Evolutionary conservation across 1,284 basidiomycete genomes (phyloP).

Genomic region (Heterobasidion irregulare): DNA sequence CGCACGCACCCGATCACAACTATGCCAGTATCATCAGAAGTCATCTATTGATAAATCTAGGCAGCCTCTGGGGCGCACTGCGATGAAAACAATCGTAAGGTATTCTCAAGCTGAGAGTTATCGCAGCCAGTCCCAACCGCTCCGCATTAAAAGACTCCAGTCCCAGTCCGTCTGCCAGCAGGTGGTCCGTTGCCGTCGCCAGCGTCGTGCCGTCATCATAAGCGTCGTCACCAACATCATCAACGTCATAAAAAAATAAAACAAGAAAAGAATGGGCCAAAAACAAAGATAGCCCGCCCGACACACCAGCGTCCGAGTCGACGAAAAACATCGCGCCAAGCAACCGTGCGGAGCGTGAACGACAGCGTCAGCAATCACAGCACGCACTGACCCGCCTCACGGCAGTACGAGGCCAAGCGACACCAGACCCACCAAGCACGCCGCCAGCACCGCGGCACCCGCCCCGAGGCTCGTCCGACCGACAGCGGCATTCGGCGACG

Average conservation of each 20-base stretch:
- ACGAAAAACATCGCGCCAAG: not conserved
- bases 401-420: not conserved
- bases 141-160: not conserved
- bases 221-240: no score
- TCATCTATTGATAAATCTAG: no score
- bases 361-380: not conserved
- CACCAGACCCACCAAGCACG: not conserved
- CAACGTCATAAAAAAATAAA: no score
- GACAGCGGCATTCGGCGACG: not conserved
- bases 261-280: not conserved
- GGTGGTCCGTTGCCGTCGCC: not conserved
- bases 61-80: no score
- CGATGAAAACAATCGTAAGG: no score
- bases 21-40: no score
- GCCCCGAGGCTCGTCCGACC: not conserved
- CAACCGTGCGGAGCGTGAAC: not conserved
- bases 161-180: not conserved
- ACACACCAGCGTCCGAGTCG: no score
- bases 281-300: not conserved
- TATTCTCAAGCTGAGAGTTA: not conserved
- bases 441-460: not conserved
- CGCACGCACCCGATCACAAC: no score
- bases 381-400: not conserved
- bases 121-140: not conserved
- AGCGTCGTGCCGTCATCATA: no score